Percentiles rank a stretch among this genome's conserved stretches.
phyloP scores from a whole-genome alignment of 257 asterid genomes.

The Solanum boliviense region DNA sequence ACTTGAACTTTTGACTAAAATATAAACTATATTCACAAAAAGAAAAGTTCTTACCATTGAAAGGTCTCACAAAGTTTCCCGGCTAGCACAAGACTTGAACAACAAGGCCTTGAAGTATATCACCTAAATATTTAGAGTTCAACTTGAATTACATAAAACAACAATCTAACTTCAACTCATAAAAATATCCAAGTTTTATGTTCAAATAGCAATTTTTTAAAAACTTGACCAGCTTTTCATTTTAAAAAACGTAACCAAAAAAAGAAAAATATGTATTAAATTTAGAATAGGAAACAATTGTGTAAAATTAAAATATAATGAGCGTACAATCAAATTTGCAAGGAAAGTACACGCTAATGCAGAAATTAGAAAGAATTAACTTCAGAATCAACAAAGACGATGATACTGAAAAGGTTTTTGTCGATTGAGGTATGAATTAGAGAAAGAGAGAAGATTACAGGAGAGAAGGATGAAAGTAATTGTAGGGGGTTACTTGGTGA shows the following conservation, averaged over 20 bases:
- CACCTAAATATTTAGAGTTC: background rate
- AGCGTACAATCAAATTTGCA: background rate
- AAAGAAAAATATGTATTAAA: background rate
- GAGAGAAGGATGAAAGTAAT: background rate
- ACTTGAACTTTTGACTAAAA: background rate
- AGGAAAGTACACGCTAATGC: background rate
- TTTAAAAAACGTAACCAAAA: background rate
- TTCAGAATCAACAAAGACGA: background rate
- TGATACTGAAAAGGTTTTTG: background rate
- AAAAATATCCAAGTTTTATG: background rate
- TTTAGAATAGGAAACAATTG: background rate
- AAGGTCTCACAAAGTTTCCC: background rate
- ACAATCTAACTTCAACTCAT: background rate
- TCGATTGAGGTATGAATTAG: background rate
- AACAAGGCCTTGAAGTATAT: background rate
- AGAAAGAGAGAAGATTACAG: background rate
- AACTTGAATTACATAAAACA: background rate
- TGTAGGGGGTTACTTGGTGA: background rate
- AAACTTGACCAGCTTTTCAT: background rate
- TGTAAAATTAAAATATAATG: background rate
- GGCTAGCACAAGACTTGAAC: background rate
- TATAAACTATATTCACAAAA: background rate
- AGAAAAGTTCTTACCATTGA: background rate
- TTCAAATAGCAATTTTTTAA: background rate
- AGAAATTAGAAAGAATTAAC: background rate